These are phyloP conservation scores for Psilocybe azurescens DNA, from an alignment of 768 basidiomycete genomes.

Conservation along the genomic window DNA sequence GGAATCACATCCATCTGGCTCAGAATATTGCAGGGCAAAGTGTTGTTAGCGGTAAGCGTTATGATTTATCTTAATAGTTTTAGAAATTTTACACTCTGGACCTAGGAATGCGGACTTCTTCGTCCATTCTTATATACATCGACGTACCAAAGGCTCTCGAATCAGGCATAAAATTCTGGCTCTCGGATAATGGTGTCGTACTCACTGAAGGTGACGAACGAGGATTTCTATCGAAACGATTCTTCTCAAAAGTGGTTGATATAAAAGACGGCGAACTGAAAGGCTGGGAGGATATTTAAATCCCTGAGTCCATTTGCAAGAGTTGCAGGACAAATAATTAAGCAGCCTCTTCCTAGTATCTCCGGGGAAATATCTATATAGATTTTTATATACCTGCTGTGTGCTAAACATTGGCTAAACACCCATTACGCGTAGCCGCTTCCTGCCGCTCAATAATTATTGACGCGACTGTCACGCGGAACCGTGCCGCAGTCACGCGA, in stretches of 20 bases:
- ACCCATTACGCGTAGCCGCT: too few relatives aligned
- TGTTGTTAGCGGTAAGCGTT: constrained; percentile 74
- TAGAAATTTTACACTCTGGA: neutral
- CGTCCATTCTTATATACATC: constrained; percentile 83
- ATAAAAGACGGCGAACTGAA: constrained; percentile 36
- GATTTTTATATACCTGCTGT: too few relatives aligned
- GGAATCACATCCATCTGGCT: constrained; percentile 94
- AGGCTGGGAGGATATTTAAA: constrained; percentile 38
- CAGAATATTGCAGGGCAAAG: constrained; percentile 71
- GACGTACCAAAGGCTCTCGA: constrained; percentile 73
- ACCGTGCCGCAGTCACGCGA: constrained; percentile 18
- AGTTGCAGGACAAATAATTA: too few relatives aligned
- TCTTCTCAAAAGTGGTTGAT: constrained; percentile 74
- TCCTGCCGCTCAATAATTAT: neutral
- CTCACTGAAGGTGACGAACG: constrained; percentile 77
- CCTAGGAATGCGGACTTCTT: constrained; percentile 80
- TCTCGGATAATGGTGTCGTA: constrained; percentile 89
- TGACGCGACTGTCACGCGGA: constrained; percentile 20
- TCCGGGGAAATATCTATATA: too few relatives aligned
- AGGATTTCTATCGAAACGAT: constrained; percentile 65
- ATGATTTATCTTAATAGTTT: neutral
- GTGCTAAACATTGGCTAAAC: too few relatives aligned
- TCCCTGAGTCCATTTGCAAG: too few relatives aligned
- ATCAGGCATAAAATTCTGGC: constrained; percentile 72
- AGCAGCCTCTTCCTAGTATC: too few relatives aligned